Evolutionary conservation across 345 rosid species (phyloP), one percentile per base, ranked within the genome.

Genomic region (Pistacia integerrima): DNA sequence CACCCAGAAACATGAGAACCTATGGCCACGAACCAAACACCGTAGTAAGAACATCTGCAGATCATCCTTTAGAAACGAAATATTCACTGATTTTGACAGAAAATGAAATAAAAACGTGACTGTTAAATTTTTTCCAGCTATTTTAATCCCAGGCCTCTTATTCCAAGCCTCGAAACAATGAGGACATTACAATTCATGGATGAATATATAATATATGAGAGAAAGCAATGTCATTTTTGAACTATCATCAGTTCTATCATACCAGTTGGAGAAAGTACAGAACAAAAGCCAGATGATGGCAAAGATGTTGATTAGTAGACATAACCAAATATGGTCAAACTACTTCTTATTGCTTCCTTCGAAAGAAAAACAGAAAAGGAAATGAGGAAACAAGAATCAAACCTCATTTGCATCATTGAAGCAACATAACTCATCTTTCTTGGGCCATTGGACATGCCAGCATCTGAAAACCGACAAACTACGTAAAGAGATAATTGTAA

Each of bases 361-460:
- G 17, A 6, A 9, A 25, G 16, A 25, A 59, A 54, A 33, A 59
- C 8, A 28, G 33, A 14, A 0, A 44, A 20, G 12, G 0, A 41
- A 69, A 64, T 9, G 25, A 28, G 18, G 59, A 49, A 52, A 72
- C 48, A 76, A 67, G 61, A 65, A 76, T 61, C 77, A 33, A 38
- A 87, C 90, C 90, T 87, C 88, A 72, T 83, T 87, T 75, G 90
- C 90, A 80, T 87, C 88, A 66, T 87, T 87, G 79, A 83, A 82
- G 64, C 11, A 52, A 73, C 18, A 0, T 3, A 75, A 70, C 9
- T 85, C 79, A 55, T 85, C 84, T 71, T 82, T 87, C 82, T 72
- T 83, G 4, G 85, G 90, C 88, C 90, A 87, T 36, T 55, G 70
- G 30, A 85, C 88, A 22, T 56, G 48, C 88, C 87, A 85, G 62